These are phyloP conservation scores for Striga asiatica DNA, from an alignment of 257 asterid genomes.

Conservation along the genomic window DNA sequence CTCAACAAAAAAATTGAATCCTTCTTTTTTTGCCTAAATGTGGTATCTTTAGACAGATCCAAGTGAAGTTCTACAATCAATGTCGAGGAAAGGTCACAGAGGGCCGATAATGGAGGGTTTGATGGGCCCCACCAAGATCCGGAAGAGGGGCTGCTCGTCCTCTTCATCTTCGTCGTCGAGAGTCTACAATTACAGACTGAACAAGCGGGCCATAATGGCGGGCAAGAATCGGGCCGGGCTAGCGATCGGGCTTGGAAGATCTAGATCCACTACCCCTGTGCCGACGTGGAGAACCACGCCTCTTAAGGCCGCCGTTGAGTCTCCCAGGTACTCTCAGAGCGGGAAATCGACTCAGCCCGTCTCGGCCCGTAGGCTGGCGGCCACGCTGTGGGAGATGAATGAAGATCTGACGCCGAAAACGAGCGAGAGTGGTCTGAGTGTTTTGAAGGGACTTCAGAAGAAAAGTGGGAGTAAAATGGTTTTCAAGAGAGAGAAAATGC, in stretches of 20 bases:
- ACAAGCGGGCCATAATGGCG: constrained; percentile 66
- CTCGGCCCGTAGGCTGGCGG: constrained; percentile 84
- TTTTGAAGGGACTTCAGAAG: constrained; percentile 27
- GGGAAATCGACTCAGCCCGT: constrained; percentile 60
- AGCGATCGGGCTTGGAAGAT: constrained; percentile 35
- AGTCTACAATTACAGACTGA: constrained; percentile 40
- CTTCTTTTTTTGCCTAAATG: neutral
- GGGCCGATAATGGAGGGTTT: constrained; percentile 40
- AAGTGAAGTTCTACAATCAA: constrained; percentile 2
- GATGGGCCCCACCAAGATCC: constrained; percentile 54
- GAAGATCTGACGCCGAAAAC: constrained; percentile 59
- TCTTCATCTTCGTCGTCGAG: constrained; percentile 80
- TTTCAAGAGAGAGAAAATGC: constrained; percentile 34
- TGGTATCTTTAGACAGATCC: neutral
- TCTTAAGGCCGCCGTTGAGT: constrained; percentile 34
- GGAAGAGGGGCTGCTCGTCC: constrained; percentile 88
- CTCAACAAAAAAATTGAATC: neutral
- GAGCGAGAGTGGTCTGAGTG: constrained; percentile 31
- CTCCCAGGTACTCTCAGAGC: constrained; percentile 52
- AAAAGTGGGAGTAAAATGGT: constrained; percentile 21
- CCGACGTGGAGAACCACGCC: constrained; percentile 75
- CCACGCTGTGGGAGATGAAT: constrained; percentile 90
- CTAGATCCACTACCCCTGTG: constrained; percentile 90
- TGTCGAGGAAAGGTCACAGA: constrained; percentile 40
- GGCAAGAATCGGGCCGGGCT: constrained; percentile 63